Percentiles rank a stretch among this genome's conserved stretches.
phyloP scores from a whole-genome alignment of 2,329 filamentous ascomycete genomes.

The Onygena corvina region DNA sequence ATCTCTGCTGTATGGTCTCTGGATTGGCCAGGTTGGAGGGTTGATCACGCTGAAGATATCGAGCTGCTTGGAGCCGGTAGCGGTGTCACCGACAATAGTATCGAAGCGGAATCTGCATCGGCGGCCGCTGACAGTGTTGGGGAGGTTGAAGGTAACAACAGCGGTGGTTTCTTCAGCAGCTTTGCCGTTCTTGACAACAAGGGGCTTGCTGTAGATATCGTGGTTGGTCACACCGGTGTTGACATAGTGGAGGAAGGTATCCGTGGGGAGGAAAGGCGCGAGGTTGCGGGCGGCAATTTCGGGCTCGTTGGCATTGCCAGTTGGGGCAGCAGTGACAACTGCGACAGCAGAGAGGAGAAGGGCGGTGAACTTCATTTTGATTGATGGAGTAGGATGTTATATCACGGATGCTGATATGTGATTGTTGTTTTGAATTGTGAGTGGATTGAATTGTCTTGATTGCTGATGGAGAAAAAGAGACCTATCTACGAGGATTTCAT shows the following conservation, averaged over 20 bases:
- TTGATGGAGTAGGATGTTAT: not conserved
- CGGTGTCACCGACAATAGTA: slow-evolving; percentile 16
- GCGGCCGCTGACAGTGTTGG: slow-evolving; percentile 12
- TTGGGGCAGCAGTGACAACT: slow-evolving; percentile 12
- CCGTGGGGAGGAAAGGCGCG: slow-evolving; percentile 16
- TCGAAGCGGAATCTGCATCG: slow-evolving; percentile 20
- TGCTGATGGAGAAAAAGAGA: not conserved
- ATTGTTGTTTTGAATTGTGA: not conserved
- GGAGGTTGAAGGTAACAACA: slow-evolving; percentile 19
- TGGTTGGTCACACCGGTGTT: slow-evolving; percentile 16
- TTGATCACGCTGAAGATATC: slow-evolving; percentile 21
- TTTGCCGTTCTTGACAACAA: slow-evolving; percentile 19
- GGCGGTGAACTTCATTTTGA: slow-evolving; percentile 15
- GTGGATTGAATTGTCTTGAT: not conserved
- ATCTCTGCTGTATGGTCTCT: slow-evolving; percentile 13
- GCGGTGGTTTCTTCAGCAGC: slow-evolving; percentile 17
- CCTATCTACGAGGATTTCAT: not conserved
- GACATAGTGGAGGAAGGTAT: slow-evolving; percentile 20
- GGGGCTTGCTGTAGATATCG: slow-evolving; percentile 18
- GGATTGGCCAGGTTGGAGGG: slow-evolving; percentile 11
- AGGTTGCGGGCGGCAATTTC: slow-evolving; percentile 11
- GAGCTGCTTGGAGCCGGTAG: slow-evolving; percentile 17
- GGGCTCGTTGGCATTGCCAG: slow-evolving; percentile 1
- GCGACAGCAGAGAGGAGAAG: slow-evolving; percentile 12
- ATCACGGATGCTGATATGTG: not conserved